Evolutionary conservation across 179 eudicot genomes (phyloP).

Genomic region (Pouteria campechiana): DNA sequence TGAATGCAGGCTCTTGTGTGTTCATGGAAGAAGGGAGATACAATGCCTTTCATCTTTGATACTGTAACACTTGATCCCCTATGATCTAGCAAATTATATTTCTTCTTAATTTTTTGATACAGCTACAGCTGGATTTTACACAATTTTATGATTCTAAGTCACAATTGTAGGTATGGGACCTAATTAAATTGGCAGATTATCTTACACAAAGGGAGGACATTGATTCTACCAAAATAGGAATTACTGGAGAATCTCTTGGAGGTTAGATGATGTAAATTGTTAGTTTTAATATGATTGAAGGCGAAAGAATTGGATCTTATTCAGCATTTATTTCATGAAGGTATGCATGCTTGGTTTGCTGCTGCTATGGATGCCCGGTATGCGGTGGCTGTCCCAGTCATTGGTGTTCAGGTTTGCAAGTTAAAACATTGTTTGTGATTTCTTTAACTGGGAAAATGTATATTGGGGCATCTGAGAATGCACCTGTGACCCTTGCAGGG

Average conservation of each 20-base stretch:
- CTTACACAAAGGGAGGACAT: constrained; percentile 65
- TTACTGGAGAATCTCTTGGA: constrained; percentile 99
- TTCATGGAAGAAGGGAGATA: constrained; percentile 82
- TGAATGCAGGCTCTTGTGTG: constrained; percentile 81
- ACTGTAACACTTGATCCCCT: constrained; percentile 34
- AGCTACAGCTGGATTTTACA: background rate
- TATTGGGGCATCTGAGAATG: background rate
- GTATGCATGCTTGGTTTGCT: constrained; percentile 99
- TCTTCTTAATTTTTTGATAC: background rate
- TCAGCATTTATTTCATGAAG: constrained; percentile 20
- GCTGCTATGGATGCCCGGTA: constrained; percentile 80
- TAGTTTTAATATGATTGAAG: background rate
- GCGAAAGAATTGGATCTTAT: background rate
- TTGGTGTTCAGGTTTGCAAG: constrained; percentile 83
- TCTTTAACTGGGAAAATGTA: background rate
- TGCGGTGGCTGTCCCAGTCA: constrained; percentile 74
- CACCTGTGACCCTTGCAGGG: constrained; percentile 34
- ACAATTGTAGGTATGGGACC: constrained; percentile 95
- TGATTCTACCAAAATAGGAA: constrained; percentile 69
- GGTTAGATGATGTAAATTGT: constrained; percentile 29
- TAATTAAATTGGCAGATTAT: constrained; percentile 83
- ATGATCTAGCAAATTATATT: too few species aligned
- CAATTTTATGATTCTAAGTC: background rate
- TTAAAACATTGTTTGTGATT: background rate
- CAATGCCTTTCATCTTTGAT: constrained; percentile 94